Evolutionary conservation across 2,329 filamentous ascomycete genomes (phyloP), one percentile per base, ranked within the genome.

Genomic region (Gnomoniopsis sp.): DNA sequence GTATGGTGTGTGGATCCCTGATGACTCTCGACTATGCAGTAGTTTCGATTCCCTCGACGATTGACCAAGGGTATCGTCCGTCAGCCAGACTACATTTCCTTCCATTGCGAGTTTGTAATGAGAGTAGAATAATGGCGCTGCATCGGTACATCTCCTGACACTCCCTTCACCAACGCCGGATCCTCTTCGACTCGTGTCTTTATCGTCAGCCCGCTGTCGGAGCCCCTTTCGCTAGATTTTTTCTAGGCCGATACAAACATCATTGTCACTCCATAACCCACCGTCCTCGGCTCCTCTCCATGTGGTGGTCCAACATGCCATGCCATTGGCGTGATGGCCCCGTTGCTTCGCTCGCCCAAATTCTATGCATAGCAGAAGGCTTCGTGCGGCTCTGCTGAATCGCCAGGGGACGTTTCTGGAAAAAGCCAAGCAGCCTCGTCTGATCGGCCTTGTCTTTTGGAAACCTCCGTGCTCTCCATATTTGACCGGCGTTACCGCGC

Each of bases 281-380:
- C 52, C 47, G 48, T 33, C 36, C 26, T 19, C 19, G n/a, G 59
- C 52, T 41, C 50, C 53, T 49, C 22, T 21, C 43, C 26, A 46
- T 36, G 51, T 51, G 48, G 49, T 57, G 41, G 41, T 55, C 56
- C 46, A 47, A 56, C 30, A 55, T 22, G 51, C 48, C 52, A 33
- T 61, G 26, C 8, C 26, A 30, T 30, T 61, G 59, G 56, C 56
- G 59, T 61, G 59, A 61, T 33, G 46, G 30, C 34, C 59, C 26
- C 26, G 59, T 61, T 51, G 55, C 55, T 61, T 61, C 59, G 52
- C 56, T 61, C 59, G 59, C 56, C 51, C 53, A 59, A 61, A 61
- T 53, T 52, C 47, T 41, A 41, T 41, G 14, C 36, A 21, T 51
- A 7, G 33, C 8, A 8, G 26, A 4, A 30, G 26, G 26, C 26